A percentile compares a stretch with the other conserved stretches of the same genome.
Conservation (phyloP, 2,329 filamentous ascomycete genomes). For the Cephalotrichum gorgonifer region DNA sequence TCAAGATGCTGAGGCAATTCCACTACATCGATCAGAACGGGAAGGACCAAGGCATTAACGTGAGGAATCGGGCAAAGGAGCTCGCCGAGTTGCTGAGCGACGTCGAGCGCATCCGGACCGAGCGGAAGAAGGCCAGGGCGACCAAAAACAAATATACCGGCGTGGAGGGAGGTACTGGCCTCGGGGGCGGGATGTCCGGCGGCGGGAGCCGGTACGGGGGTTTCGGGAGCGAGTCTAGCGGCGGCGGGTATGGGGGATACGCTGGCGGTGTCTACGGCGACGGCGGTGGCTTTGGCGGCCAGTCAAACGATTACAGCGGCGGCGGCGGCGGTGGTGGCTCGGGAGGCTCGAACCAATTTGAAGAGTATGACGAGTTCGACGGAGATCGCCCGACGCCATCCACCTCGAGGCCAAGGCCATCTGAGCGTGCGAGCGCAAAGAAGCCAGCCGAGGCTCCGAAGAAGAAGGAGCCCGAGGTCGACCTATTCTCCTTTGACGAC, state of each 20-base stretch:
- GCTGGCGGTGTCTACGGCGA: constrained; percentile 83
- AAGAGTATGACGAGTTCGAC: constrained; percentile 95
- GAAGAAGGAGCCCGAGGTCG: constrained; percentile 78
- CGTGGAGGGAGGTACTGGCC: constrained; percentile 65
- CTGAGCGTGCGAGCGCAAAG: constrained; percentile 24
- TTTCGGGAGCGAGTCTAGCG: constrained; percentile 79
- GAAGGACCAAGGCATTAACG: constrained; percentile 97
- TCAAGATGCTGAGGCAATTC: constrained; percentile 98
- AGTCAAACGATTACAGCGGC: constrained; percentile 61
- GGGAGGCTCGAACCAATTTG: constrained; percentile 60
- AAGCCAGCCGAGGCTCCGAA: constrained; percentile 55
- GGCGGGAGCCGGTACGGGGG: constrained; percentile 63
- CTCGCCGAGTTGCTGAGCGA: constrained; percentile 87
- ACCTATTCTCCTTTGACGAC: constrained; percentile 90
- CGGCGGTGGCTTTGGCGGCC: constrained; percentile 83
- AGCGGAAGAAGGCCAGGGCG: constrained; percentile 79
- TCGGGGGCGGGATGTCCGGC: constrained; percentile 45
- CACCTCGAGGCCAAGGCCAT: constrained; percentile 15
- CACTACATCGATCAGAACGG: constrained; percentile 94
- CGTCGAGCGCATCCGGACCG: constrained; percentile 72
- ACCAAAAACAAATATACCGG: constrained; percentile 94
- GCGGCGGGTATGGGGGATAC: constrained; percentile 52
- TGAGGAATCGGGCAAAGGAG: constrained; percentile 93
- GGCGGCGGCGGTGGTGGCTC: constrained; percentile 36
- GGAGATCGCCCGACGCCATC: constrained; percentile 46